Evolutionary conservation across 1,284 basidiomycete genomes (phyloP).

Genomic region (Ceratobasidium sp.): DNA sequence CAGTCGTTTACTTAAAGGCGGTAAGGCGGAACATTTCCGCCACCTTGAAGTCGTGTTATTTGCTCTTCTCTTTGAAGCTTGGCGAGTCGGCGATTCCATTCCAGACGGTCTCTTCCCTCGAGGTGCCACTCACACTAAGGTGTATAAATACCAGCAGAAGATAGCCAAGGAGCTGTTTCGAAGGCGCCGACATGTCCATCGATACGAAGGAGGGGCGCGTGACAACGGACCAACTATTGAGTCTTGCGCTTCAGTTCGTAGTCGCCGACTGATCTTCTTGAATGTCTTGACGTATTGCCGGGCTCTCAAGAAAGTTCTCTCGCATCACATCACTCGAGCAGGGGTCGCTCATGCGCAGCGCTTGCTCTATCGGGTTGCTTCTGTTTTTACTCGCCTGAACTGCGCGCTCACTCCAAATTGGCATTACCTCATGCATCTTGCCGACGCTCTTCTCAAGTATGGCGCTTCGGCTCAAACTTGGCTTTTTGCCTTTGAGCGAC

Average conservation of each 20-base stretch:
- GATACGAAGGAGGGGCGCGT: no score
- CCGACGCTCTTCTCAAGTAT: background rate
- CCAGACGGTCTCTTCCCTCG: background rate
- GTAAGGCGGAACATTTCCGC: background rate
- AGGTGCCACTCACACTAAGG: background rate
- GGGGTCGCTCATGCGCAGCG: background rate
- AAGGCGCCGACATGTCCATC: background rate
- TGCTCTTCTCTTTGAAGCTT: background rate
- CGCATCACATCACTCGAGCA: background rate
- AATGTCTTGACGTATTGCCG: background rate
- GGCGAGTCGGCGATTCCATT: background rate
- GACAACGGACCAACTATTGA: background rate
- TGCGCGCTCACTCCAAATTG: background rate
- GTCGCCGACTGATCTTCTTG: no score
- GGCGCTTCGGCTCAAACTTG: background rate
- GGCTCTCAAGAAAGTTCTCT: background rate
- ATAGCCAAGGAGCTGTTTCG: background rate
- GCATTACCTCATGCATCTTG: background rate
- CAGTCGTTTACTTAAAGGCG: background rate
- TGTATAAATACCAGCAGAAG: background rate
- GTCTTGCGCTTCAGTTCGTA: background rate
- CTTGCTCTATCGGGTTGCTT: background rate
- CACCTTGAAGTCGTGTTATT: background rate
- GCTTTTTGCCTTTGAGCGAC: background rate
- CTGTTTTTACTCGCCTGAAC: constrained; percentile 1